phyloP scores from a whole-genome alignment of 1,284 basidiomycete species.

The Cutaneotrichosporon sp. region DNA sequence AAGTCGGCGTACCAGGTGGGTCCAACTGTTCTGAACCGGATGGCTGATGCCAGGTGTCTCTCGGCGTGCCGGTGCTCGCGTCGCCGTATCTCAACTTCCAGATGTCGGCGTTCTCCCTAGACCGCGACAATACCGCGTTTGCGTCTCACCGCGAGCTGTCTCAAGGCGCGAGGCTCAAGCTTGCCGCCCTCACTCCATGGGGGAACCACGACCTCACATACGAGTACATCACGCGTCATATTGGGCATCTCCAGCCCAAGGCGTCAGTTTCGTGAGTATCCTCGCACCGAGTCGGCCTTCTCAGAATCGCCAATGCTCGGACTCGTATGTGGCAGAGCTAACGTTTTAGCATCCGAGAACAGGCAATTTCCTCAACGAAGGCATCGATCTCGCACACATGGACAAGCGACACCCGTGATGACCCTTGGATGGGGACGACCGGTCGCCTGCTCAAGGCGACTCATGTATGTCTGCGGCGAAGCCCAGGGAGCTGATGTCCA shows the following conservation, averaged over 20 bases:
- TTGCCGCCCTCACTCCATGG: constrained; percentile 49
- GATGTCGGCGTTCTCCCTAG: constrained; percentile 46
- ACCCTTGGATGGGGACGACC: constrained; percentile 59
- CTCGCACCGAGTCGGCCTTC: too few species aligned
- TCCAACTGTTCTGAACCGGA: constrained; percentile 26
- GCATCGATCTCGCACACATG: constrained; percentile 77
- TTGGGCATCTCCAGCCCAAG: constrained; percentile 63
- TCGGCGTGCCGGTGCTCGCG: constrained; percentile 43
- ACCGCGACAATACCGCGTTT: constrained; percentile 52
- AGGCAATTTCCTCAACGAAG: constrained; percentile 74
- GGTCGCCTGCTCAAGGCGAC: constrained; percentile 62
- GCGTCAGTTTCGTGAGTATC: constrained; percentile 69
- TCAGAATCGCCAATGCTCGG: too few species aligned
- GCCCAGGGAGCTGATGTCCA: constrained; percentile 23
- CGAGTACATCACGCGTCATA: constrained; percentile 70
- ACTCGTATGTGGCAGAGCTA: too few species aligned
- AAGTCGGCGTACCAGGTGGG: constrained; percentile 62
- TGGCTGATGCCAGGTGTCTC: constrained; percentile 29
- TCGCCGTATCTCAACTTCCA: constrained; percentile 45
- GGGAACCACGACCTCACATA: constrained; percentile 72
- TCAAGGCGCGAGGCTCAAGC: constrained; percentile 46
- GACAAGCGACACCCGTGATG: constrained; percentile 73
- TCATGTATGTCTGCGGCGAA: constrained; percentile 47
- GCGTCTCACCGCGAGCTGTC: constrained; percentile 50
- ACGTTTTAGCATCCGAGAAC: constrained; percentile 65